A percentile compares a stretch with the other conserved stretches of the same genome.
These are phyloP conservation scores for Sarocladium kiliense DNA, from an alignment of 2,329 filamentous ascomycete genomes.

Conservation along the genomic window DNA sequence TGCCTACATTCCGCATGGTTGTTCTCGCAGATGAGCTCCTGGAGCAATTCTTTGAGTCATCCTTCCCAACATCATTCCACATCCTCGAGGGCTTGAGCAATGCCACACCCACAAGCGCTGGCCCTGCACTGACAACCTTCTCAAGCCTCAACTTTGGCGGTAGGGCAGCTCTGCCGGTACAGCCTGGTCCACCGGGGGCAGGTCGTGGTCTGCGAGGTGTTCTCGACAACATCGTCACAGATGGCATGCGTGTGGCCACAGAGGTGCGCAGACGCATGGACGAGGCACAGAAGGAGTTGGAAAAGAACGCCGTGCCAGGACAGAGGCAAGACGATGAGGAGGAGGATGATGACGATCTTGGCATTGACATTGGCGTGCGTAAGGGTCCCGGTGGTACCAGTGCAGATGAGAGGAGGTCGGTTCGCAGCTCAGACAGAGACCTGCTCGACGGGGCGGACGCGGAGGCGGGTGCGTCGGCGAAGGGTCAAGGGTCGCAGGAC, in stretches of 20 bases:
- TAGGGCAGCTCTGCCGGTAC: constrained; percentile 31
- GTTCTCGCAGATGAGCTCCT: constrained; percentile 92
- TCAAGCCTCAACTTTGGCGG: constrained; percentile 59
- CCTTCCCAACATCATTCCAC: constrained; percentile 89
- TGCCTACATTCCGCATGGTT: constrained; percentile 98
- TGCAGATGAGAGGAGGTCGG: constrained; percentile 58
- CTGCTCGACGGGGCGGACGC: constrained; percentile 71
- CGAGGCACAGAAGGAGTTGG: constrained; percentile 86
- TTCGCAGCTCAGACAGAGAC: constrained; percentile 63
- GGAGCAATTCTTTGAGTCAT: constrained; percentile 95
- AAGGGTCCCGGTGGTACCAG: constrained; percentile 31
- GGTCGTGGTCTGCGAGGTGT: constrained; percentile 82
- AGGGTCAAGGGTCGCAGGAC: constrained; percentile 23
- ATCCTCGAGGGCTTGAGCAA: constrained; percentile 60
- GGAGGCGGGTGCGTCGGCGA: constrained; percentile 47
- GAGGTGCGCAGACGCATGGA: constrained; percentile 93
- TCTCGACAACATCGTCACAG: constrained; percentile 93
- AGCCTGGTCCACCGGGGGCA: constrained; percentile 39
- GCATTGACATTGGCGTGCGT: constrained; percentile 36
- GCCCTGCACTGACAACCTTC: constrained; percentile 78
- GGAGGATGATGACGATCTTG: constrained; percentile 56
- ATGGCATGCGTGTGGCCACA: constrained; percentile 91
- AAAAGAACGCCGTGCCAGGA: constrained; percentile 68
- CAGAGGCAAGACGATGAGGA: constrained; percentile 65
- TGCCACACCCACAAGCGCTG: constrained; percentile 22